Base-by-base conservation (phyloP, 352 stramenopile genomes). In the Globisporangium perplexum region DNA sequence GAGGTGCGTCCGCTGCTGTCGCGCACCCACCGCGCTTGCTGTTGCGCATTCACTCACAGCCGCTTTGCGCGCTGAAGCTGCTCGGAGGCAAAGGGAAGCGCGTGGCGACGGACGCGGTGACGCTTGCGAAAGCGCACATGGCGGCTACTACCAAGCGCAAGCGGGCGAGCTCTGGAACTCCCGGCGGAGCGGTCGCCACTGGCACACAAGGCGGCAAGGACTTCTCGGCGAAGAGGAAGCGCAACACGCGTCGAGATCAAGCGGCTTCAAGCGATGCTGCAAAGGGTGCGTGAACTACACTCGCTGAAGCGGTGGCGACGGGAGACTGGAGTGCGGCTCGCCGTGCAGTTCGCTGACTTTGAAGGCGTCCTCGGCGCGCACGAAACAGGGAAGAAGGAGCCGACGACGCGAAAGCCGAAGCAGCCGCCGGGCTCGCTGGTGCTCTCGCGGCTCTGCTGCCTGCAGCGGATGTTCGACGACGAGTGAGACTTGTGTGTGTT, bases 401-500 rank as follows among this genome's bases (percentile, higher is more conserved):
- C 50, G 38, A 23, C 36, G 35, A 35, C 14, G 23, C 4, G 42
- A 8, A 23, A 11, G 20, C 3, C 41, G 7, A 52, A 52, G 24
- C 22, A 50, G 35, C 22, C 11, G n/a, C 10, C 49, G 6, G 11
- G 24, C 23, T 41, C 50, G 22, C 28, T 53, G 10, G 31, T 56
- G 2, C 14, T 33, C 20, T 50, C 43, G 61, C 47, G 62, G 20
- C 49, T 75, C 11, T 79, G 70, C 44, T 51, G 63, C 8, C 61
- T 86, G 11, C 74, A 83, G 52, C 68, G 72, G 22, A 80, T 86
- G 71, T 83, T 83, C 44, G 65, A 44, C 38, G 18, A 5, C 59
- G 11, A 55, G 50, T n/a, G 46, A 57, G n/a, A 23, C 30, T 1
- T 33, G 5, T 33, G 30, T 10, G 30, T 20, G 17, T 44, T 44